Conservation (phyloP, 352 stramenopile genomes). For the Pythium plurisporium region DNA sequence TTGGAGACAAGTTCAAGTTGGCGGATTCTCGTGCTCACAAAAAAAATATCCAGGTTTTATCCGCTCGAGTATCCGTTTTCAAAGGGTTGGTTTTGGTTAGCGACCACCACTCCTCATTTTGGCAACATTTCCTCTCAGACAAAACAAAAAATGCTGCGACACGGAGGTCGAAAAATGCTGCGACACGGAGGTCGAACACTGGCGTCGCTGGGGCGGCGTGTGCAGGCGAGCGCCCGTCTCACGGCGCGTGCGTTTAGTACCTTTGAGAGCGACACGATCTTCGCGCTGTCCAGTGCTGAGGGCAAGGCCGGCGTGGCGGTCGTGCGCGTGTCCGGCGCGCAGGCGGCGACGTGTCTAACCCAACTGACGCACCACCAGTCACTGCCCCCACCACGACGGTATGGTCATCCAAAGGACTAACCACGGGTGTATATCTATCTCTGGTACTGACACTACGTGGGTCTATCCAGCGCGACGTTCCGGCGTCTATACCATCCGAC, state of each 20-base stretch:
- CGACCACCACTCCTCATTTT: slow-evolving; percentile 11
- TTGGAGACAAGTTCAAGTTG: not conserved
- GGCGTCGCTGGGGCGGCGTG: too few species aligned
- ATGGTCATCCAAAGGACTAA: not conserved
- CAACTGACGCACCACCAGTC: slow-evolving; percentile 43
- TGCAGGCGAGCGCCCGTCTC: too few species aligned
- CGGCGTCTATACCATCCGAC: slow-evolving; percentile 77
- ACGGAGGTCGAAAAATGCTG: not conserved
- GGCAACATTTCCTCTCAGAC: not conserved
- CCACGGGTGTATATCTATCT: not conserved
- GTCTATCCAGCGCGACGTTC: slow-evolving; percentile 38
- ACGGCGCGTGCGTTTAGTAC: slow-evolving; percentile 19
- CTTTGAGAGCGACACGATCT: slow-evolving; percentile 84
- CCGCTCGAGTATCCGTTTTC: not conserved
- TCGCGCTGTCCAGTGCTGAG: slow-evolving; percentile 84
- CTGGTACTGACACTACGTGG: not conserved
- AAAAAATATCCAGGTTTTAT: slow-evolving; percentile 4
- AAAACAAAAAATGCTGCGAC: slow-evolving; percentile 3
- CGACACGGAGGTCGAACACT: too few species aligned
- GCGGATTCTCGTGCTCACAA: not conserved
- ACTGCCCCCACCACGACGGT: slow-evolving; percentile 36
- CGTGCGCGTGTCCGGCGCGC: slow-evolving; percentile 82
- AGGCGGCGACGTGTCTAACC: slow-evolving; percentile 59
- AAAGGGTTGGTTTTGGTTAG: not conserved
- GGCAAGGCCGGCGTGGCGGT: slow-evolving; percentile 86